These are phyloP conservation scores for Telfairia occidentalis DNA, from an alignment of 331 rosid genomes.

Conservation along the genomic window DNA sequence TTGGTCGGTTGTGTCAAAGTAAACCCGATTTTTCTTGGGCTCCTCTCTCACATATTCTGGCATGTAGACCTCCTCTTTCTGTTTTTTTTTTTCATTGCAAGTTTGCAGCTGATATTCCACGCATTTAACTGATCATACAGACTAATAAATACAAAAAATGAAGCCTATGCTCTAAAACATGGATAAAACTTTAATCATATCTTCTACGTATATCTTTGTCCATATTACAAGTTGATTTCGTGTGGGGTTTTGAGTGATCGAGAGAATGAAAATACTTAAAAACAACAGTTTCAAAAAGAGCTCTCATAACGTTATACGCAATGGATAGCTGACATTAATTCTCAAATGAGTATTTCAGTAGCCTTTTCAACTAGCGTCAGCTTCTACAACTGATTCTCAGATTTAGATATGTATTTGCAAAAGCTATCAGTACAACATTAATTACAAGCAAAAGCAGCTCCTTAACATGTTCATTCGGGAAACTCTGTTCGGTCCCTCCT, in stretches of 20 bases:
- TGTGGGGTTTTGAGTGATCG: neutral
- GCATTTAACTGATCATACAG: neutral
- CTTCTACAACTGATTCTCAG: neutral
- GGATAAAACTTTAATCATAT: neutral
- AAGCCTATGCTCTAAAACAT: neutral
- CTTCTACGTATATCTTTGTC: neutral
- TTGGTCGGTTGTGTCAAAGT: conserved; percentile 15
- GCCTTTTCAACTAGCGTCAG: conserved; percentile 6
- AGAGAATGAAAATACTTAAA: neutral
- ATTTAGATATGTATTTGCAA: neutral
- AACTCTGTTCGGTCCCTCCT: conserved; percentile 59
- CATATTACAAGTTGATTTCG: neutral
- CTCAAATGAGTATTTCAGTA: neutral
- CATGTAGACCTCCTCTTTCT: conserved; percentile 8
- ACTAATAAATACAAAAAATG: neutral
- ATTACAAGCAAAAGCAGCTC: conserved; percentile 15
- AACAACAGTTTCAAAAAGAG: neutral
- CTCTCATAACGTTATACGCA: neutral
- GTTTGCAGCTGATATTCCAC: neutral
- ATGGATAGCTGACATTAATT: neutral
- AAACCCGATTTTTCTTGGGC: neutral
- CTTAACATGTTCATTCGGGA: conserved; percentile 34
- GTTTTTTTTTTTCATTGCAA: neutral
- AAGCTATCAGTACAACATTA: neutral
- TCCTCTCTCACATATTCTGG: conserved; percentile 7